Conservation (phyloP, 2,329 filamentous ascomycete genomes). For the Botryotinia narcissicola region DNA sequence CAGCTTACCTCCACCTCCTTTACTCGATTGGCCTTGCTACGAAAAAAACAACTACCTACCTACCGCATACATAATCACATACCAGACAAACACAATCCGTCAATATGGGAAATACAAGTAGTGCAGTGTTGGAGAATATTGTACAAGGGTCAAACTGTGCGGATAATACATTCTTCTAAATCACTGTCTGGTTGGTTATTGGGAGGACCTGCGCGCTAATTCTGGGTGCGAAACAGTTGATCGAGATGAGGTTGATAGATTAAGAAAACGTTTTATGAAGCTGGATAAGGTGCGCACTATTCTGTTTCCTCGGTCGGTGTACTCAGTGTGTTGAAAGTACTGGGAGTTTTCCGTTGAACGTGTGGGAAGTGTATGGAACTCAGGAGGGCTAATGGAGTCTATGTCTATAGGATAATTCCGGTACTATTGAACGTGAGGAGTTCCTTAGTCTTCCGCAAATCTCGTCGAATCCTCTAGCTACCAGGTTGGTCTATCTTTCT, state of each 20-base stretch:
- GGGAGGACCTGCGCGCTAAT: constrained; percentile 12
- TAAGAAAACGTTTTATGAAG: constrained; percentile 99
- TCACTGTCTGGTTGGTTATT: background rate
- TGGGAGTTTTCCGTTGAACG: background rate
- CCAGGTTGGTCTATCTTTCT: constrained; percentile 56
- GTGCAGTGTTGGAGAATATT: constrained; percentile 85
- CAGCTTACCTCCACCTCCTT: background rate
- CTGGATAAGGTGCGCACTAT: constrained; percentile 75
- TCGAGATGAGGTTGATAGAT: constrained; percentile 91
- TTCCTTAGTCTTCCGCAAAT: constrained; percentile 97
- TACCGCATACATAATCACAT: constrained; percentile 23
- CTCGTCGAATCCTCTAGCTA: constrained; percentile 94
- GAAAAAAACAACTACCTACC: background rate
- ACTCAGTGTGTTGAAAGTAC: background rate
- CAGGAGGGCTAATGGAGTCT: constrained; percentile 13
- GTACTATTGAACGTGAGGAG: constrained; percentile 97
- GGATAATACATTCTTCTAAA: constrained; percentile 19
- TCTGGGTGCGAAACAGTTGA: constrained; percentile 62
- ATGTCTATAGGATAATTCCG: constrained; percentile 78
- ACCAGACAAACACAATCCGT: background rate
- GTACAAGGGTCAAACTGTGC: constrained; percentile 96
- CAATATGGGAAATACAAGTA: constrained; percentile 67
- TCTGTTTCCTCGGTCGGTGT: background rate
- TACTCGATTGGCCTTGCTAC: constrained; percentile 6
- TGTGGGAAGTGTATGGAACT: background rate